Conservation (phyloP, 1,139 yeast genomes). For the Kodamaea plutei region DNA sequence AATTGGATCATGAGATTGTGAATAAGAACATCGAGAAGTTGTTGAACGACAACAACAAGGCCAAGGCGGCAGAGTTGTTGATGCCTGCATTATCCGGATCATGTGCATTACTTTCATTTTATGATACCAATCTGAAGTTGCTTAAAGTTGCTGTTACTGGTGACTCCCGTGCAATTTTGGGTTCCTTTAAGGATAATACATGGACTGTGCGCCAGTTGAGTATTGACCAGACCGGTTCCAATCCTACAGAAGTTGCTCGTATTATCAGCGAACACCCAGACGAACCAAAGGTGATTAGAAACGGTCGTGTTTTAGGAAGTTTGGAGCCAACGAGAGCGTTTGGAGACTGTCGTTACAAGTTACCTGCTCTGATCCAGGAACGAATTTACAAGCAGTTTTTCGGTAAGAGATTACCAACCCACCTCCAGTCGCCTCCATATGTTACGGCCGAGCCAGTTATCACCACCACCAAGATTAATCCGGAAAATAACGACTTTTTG, state of each 20-base stretch:
- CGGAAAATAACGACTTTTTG: slow-evolving; percentile 74
- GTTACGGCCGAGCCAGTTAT: slow-evolving; percentile 96
- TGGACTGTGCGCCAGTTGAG: slow-evolving; percentile 90
- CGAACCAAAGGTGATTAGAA: slow-evolving; percentile 76
- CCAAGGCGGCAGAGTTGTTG: slow-evolving; percentile 64
- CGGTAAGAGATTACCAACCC: slow-evolving; percentile 77
- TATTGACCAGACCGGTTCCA: slow-evolving; percentile 93
- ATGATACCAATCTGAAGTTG: slow-evolving; percentile 67
- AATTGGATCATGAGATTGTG: slow-evolving; percentile 84
- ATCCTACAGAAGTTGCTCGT: slow-evolving; percentile 80
- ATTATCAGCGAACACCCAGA: slow-evolving; percentile 86
- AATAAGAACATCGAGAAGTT: slow-evolving; percentile 67
- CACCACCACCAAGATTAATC: slow-evolving; percentile 73
- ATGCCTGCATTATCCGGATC: slow-evolving; percentile 96
- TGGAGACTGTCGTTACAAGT: slow-evolving; percentile 93
- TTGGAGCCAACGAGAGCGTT: slow-evolving; percentile 95
- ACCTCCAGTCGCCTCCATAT: slow-evolving; percentile 87
- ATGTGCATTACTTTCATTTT: slow-evolving; percentile 84
- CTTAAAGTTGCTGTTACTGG: slow-evolving; percentile 94
- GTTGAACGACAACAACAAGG: slow-evolving; percentile 57
- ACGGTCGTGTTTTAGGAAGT: slow-evolving; percentile 91
- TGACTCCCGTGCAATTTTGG: slow-evolving; percentile 89
- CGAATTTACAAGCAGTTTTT: slow-evolving; percentile 72
- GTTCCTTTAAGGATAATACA: slow-evolving; percentile 62
- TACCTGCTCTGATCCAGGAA: slow-evolving; percentile 71